phyloP scores from a whole-genome alignment of 1,284 basidiomycete species.

The Mycena sp. region DNA sequence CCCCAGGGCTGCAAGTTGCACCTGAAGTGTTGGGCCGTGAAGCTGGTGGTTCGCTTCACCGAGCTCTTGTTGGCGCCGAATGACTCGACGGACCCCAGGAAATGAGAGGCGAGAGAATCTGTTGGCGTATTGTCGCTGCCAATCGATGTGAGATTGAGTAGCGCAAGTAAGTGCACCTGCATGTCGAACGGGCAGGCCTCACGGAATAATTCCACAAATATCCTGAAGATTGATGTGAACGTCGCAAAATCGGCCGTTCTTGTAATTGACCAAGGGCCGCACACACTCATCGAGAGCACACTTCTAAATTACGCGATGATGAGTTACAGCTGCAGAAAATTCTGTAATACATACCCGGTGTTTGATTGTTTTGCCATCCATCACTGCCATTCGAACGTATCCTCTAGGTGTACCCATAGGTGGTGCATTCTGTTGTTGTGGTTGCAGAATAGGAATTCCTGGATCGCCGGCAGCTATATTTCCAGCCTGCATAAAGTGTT shows the following conservation, averaged over 20 bases:
- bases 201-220: neutral
- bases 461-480: too few species aligned
- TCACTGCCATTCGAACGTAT: too few species aligned
- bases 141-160: neutral
- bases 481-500: too few species aligned
- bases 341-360: too few species aligned
- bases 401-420: too few species aligned
- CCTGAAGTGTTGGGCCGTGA: neutral
- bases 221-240: neutral
- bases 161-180: slow-evolving; percentile 4
- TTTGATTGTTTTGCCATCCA: too few species aligned
- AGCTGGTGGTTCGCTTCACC: neutral
- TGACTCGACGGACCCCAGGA: slow-evolving; percentile 11
- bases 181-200: neutral
- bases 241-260: neutral
- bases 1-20: neutral
- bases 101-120: slow-evolving; percentile 13
- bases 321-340: too few species aligned
- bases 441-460: too few species aligned
- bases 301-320: too few species aligned
- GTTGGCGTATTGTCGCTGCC: neutral
- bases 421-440: too few species aligned
- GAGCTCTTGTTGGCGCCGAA: slow-evolving; percentile 1
- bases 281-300: too few species aligned
- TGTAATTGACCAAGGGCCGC: too few species aligned